Evolutionary conservation across 768 basidiomycete genomes (phyloP).

Genomic region (Steccherinum ochraceum): DNA sequence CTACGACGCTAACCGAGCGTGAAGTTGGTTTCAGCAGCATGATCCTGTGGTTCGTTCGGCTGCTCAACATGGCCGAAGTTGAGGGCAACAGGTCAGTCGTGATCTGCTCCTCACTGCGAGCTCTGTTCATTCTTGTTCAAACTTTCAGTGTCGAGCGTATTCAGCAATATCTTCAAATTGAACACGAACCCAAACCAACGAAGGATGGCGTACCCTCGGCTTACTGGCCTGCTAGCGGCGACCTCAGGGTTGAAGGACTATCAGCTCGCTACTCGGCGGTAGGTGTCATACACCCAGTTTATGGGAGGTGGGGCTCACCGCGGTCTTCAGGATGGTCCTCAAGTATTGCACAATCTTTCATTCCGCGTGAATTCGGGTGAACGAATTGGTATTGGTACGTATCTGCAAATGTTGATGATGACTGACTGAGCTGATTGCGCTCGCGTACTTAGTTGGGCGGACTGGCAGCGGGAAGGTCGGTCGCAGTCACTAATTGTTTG

Average conservation of each 20-base stretch:
- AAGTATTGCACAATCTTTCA: conserved; percentile 44
- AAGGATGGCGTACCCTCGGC: conserved; percentile 45
- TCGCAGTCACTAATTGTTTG: too few relatives aligned
- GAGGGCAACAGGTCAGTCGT: conserved; percentile 6
- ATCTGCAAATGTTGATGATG: background rate
- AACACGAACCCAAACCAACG: conserved; percentile 41
- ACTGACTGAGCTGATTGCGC: conserved; percentile 1
- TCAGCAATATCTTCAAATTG: conserved; percentile 46
- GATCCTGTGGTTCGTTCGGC: conserved; percentile 43
- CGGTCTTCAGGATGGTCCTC: conserved; percentile 38
- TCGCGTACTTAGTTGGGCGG: conserved; percentile 36
- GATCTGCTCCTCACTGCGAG: background rate
- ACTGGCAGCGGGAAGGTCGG: conserved; percentile 49
- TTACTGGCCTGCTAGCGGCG: conserved; percentile 55
- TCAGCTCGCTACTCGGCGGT: conserved; percentile 41
- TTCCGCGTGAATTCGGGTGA: conserved; percentile 49
- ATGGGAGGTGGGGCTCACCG: background rate
- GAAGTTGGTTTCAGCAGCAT: conserved; percentile 45
- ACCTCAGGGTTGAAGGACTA: conserved; percentile 42
- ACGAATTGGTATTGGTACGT: conserved; percentile 44
- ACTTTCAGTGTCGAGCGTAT: conserved; percentile 41
- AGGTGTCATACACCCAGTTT: background rate
- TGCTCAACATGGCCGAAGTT: conserved; percentile 35
- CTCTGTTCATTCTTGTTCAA: conserved; percentile 22
- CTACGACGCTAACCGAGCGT: background rate